Evolutionary conservation across 2,329 filamentous ascomycete genomes (phyloP), one percentile per base, ranked within the genome.

Genomic region (Claviceps sp.): DNA sequence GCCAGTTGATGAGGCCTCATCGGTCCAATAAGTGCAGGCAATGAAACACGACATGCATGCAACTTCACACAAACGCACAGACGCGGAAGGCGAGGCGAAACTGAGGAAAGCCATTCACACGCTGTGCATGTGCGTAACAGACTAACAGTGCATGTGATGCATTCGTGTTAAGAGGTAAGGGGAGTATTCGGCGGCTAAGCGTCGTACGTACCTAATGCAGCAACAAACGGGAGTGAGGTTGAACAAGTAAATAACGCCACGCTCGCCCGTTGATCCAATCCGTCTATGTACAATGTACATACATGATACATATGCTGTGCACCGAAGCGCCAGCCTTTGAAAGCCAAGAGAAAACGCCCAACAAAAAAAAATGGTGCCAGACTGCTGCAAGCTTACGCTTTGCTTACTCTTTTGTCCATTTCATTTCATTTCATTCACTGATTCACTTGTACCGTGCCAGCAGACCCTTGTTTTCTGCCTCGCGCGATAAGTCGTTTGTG

Each of bases 401-500:
- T 11, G 30, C 30, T 34, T 11, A 34, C 30, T 34, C 30, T 24
- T 24, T 6, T 11, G 10, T 10, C 11, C 30, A 34, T 24, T 52
- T 34, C 30, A 34, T 24, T 52, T 52, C 52, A 59, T 59, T 51
- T 4, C 26, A 30, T 10, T 30, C 26, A 34, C 30, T 34, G 30
- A 34, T 34, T 34, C 30, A 54, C 50, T 57, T 24, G 50, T 52
- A 48, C 52, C 54, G 52, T 46, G 42, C 26, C 30, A 34, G 30
- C 51, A 46, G 30, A 46, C 39, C 53, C 44, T 52, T 61, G 73
- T 64, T 78, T 82, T 53, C 67, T 69, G 4, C 78, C 78, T 54
- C 77, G 72, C 0, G 76, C 76, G 58, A 82, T 64, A 46, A 84
- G 64, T 60, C 72, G 75, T 54, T 71, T 71, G 41, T 76, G 73